phyloP scores from a whole-genome alignment of 257 asterid species.

The Leptodermis oblonga region DNA sequence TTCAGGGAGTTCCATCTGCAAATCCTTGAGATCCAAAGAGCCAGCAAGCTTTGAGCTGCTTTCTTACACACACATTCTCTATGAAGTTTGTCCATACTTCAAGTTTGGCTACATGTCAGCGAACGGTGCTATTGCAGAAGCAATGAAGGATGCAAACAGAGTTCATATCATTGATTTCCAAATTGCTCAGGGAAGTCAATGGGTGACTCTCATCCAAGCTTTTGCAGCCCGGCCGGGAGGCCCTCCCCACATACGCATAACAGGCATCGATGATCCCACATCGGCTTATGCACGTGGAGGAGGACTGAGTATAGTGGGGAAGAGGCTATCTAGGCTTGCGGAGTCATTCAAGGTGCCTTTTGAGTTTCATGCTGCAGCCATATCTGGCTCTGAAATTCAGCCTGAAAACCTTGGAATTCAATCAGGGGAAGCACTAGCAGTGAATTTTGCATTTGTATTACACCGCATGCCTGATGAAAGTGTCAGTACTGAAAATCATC shows the following conservation, averaged over 20 bases:
- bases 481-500: constrained; percentile 66
- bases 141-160: constrained; percentile 61
- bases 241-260: constrained; percentile 73
- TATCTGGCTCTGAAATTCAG: constrained; percentile 35
- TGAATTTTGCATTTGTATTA: constrained; percentile 71
- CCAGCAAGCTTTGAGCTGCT: constrained; percentile 71
- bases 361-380: constrained; percentile 48
- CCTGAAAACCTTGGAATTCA: constrained; percentile 38
- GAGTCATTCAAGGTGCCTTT: constrained; percentile 64
- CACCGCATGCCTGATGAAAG: constrained; percentile 85
- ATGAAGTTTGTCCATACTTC: constrained; percentile 82
- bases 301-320: constrained; percentile 61
- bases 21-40: constrained; percentile 47
- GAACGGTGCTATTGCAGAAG: constrained; percentile 90
- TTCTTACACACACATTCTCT: constrained; percentile 59
- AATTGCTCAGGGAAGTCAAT: constrained; percentile 84
- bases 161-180: constrained; percentile 84
- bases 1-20: constrained; percentile 63
- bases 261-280: constrained; percentile 65
- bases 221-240: constrained; percentile 77
- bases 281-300: constrained; percentile 84
- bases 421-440: constrained; percentile 65
- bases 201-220: constrained; percentile 81
- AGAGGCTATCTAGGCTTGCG: constrained; percentile 67
- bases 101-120: constrained; percentile 92